Base-by-base conservation (phyloP, 345 rosid species). In the Salix udensis region DNA sequence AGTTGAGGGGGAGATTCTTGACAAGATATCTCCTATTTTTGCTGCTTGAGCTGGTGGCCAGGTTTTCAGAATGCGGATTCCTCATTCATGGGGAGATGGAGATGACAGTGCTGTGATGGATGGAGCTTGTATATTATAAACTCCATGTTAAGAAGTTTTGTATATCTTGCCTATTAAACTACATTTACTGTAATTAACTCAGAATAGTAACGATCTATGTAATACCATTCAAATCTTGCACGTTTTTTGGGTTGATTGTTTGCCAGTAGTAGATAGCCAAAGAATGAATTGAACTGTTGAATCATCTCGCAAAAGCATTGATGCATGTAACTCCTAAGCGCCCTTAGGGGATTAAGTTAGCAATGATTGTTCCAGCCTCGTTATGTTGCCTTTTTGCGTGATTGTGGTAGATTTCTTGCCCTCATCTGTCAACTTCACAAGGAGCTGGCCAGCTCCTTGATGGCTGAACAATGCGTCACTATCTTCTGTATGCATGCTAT, bases 41-140 rank as follows among this genome's bases (percentile, higher is more conserved):
- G 24, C 55, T 50, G 60, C 73, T 76, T 0, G 73, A 77, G 70
- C 11, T 79, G 7, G 30, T 85, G 28, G 67, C 52, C 23, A 7
- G 55, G 58, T 18, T 34, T 70, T 30, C 62, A 9, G 24, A 74
- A 18, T 65, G 2, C 30, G 19, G 28, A 30, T 44, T 74, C n/a
- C 30, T 28, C 19, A 1, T 16, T 52, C 15, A 68, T 26, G 42
- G 61, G 77, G 44, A 21, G 64, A 53, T 50, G 78, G 36, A 67
- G 72, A 67, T 67, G 21, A 50, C 48, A 58, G 5, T 18, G 23
- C 23, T 12, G 23, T 48, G 2, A 23, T 16, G 18, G 66, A 11
- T 4, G 65, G 66, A 67, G 67, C 55, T 67, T 75, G 72, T 75
- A 23, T 50, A 75, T 67, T 58, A 4, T 52, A 23, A n/a, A 46